Percentiles rank a stretch among this genome's conserved stretches.
phyloP scores from a whole-genome alignment of 1,284 basidiomycete species.

The Taiwanofungus camphoratus region DNA sequence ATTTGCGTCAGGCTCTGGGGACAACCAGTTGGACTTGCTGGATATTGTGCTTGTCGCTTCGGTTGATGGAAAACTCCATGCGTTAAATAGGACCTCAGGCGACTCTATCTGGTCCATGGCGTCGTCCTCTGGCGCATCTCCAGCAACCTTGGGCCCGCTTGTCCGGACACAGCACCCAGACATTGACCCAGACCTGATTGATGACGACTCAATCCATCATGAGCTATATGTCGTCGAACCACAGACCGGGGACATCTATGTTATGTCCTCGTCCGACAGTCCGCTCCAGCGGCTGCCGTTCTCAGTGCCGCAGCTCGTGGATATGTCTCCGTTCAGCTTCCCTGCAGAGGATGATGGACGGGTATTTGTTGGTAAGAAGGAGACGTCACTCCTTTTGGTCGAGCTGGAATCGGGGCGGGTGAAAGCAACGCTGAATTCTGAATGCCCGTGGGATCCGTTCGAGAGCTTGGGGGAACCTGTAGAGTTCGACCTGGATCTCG shows the following conservation, averaged over 20 bases:
- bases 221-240: conserved; percentile 91
- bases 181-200: conserved; percentile 46
- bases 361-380: conserved; percentile 82
- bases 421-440: conserved; percentile 71
- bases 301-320: conserved; percentile 82
- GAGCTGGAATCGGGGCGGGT: conserved; percentile 81
- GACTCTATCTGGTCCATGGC: conserved; percentile 78
- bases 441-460: conserved; percentile 70
- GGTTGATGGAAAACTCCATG: conserved; percentile 88
- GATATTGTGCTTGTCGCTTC: conserved; percentile 81
- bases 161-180: conserved; percentile 61
- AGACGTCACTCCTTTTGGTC: conserved; percentile 74
- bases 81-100: conserved; percentile 77
- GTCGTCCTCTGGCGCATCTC: conserved; percentile 42
- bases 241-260: conserved; percentile 84
- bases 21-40: conserved; percentile 52
- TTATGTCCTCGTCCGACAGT: conserved; percentile 59
- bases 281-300: conserved; percentile 80
- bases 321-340: conserved; percentile 81
- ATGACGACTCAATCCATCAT: conserved; percentile 49
- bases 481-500: conserved; percentile 43
- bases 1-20: conserved; percentile 7
- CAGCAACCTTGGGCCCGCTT: conserved; percentile 59
- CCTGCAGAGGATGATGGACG: conserved; percentile 58
- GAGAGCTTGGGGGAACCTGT: conserved; percentile 43